Percentiles rank a stretch among this genome's conserved stretches.
These are phyloP conservation scores for Volvariella surrecta DNA, from an alignment of 1,284 basidiomycete species.

Conservation along the genomic window DNA sequence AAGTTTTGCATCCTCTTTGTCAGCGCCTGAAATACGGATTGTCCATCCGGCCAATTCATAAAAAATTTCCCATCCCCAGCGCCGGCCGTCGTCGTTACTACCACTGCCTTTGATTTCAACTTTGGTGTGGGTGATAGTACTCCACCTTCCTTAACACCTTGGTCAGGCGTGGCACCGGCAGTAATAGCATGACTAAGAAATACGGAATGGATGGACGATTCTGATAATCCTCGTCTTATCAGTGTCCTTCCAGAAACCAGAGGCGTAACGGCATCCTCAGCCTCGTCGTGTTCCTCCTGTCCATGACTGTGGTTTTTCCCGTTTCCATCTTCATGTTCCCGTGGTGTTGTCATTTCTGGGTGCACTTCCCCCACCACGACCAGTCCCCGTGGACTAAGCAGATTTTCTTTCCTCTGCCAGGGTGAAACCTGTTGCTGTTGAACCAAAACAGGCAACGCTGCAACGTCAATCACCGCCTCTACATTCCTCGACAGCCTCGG, in stretches of 20 bases:
- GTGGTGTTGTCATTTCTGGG: no score
- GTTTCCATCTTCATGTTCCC: no score
- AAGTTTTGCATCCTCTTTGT: constrained; percentile 44
- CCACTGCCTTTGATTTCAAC: background rate
- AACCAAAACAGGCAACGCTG: no score
- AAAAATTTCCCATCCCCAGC: constrained; percentile 2
- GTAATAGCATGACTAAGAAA: constrained; percentile 51
- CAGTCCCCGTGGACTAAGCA: no score
- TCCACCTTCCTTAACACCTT: constrained; percentile 9
- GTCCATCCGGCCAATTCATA: constrained; percentile 25
- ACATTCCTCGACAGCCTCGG: constrained; percentile 51
- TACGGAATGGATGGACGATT: constrained; percentile 84
- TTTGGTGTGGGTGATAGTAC: constrained; percentile 3
- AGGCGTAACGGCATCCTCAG: constrained; percentile 31
- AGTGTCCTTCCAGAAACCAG: constrained; percentile 59
- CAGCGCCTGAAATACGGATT: constrained; percentile 42
- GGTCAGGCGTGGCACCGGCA: constrained; percentile 6
- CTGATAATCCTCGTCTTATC: constrained; percentile 74
- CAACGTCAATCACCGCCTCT: constrained; percentile 66
- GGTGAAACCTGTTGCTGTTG: no score
- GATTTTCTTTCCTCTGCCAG: no score
- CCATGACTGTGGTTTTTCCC: no score
- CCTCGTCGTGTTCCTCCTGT: constrained; percentile 24
- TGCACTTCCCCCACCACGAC: no score
- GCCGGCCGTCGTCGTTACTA: background rate